phyloP scores from a whole-genome alignment of 495 filamentous ascomycete genomes.

The Ascodesmis nigricans region DNA sequence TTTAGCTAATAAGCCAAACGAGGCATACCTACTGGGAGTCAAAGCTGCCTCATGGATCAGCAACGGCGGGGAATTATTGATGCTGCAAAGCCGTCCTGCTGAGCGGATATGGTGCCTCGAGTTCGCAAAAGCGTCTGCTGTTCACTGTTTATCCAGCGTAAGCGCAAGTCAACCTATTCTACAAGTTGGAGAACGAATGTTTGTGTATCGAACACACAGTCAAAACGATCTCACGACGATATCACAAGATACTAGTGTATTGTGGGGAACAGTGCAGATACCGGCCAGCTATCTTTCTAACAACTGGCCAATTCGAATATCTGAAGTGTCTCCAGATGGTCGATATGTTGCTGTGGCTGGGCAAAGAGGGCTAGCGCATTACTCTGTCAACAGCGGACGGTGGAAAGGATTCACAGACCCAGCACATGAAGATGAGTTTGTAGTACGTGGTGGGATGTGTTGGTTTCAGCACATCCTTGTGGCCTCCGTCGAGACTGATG shows the following conservation, averaged over 20 bases:
- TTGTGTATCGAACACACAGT: conserved; percentile 86
- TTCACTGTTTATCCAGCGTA: conserved; percentile 70
- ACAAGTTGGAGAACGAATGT: conserved; percentile 60
- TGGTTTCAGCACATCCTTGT: conserved; percentile 95
- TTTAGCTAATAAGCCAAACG: conserved; percentile 37
- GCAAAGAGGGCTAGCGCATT: conserved; percentile 79
- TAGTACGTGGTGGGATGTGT: conserved; percentile 87
- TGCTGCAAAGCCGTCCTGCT: conserved; percentile 38
- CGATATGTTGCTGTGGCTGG: conserved; percentile 90
- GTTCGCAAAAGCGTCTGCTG: conserved; percentile 75
- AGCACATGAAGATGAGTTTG: conserved; percentile 65
- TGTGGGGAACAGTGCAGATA: conserved; percentile 76
- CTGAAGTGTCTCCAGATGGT: conserved; percentile 72
- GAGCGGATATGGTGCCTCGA: conserved; percentile 72
- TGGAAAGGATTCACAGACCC: conserved; percentile 87
- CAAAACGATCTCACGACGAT: conserved; percentile 72
- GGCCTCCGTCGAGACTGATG: conserved; percentile 71
- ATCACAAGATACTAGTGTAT: conserved; percentile 64
- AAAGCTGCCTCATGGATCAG: conserved; percentile 63
- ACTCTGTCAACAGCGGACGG: conserved; percentile 77
- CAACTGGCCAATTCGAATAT: conserved; percentile 79
- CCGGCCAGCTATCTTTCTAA: conserved; percentile 63
- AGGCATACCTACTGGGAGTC: conserved; percentile 62
- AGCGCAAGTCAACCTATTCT: conserved; percentile 79
- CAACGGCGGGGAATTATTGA: conserved; percentile 63